Base-by-base conservation (phyloP, 805 yeast species). In the Saccharomyces paradoxus region DNA sequence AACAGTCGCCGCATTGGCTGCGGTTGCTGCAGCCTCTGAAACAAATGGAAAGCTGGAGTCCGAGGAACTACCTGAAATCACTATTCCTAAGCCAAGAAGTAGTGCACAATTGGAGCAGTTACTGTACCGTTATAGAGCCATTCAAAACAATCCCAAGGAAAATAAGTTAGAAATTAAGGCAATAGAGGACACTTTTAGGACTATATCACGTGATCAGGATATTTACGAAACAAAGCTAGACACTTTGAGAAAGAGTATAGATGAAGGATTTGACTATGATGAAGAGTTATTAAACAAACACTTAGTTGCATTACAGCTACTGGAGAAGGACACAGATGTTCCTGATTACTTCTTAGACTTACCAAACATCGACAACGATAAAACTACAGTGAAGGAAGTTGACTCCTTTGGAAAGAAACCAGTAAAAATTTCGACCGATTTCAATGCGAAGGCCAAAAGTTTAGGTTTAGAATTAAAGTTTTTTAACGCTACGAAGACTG, bases 271-370 rank as follows among this genome's bases (percentile, higher is more conserved):
- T 50, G 56, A 63, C 4, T 74, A 81, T 44, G 81, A 83, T 60
- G 58, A 71, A 5, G 75, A 70, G 2, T 62, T 82, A 14, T 69
- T 87, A 51, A 71, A 75, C 48, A 77, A 80, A 55, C 95, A 87
- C 65, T 65, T 87, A 22, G 68, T 81, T 17, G 85, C 84, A 0
- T 75, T 86, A 51, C 87, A 86, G 63, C 63, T 86, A 17, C 68
- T 87, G 46, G 79, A 89, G 2, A 81, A 77, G 60, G 89, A 86
- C 66, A 59, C 84, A 55, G 87, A 83, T 63, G 68, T 87, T 49
- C 89, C 92, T 0, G 77, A 74, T 31, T 62, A 72, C 4, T 64
- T 85, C 21, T 81, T 81, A 58, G 55, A 63, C 44, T 17, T 37
- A 17, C 17, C 44, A 37, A 24, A 37, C 49, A 41, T 21, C 41